These are phyloP conservation scores for Strobilomyces confusus DNA, from an alignment of 768 basidiomycete species.

Conservation along the genomic window DNA sequence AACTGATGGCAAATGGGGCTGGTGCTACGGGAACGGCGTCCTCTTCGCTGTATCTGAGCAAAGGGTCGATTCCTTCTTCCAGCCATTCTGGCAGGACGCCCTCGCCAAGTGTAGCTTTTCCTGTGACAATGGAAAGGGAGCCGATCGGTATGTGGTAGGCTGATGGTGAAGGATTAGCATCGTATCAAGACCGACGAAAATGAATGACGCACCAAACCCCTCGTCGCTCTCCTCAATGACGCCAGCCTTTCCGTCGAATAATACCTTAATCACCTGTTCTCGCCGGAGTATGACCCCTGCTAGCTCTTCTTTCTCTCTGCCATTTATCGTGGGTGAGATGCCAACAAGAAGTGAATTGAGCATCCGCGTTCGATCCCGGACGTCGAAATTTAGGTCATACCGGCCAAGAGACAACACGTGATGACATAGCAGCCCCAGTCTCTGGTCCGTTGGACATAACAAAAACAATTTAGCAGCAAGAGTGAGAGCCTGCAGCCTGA, in stretches of 20 bases:
- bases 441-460: constrained; percentile 51
- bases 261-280: constrained; percentile 76
- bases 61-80: constrained; percentile 77
- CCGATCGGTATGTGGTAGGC: constrained; percentile 52
- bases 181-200: not conserved
- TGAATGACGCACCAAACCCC: constrained; percentile 28
- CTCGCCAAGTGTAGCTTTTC: constrained; percentile 42
- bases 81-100: constrained; percentile 78
- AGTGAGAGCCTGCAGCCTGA: constrained; percentile 81
- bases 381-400: constrained; percentile 86
- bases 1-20: constrained; percentile 39
- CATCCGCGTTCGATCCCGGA: constrained; percentile 87
- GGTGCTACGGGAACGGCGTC: constrained; percentile 37
- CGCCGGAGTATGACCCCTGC: constrained; percentile 75
- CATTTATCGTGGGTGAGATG: constrained; percentile 36
- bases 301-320: constrained; percentile 41
- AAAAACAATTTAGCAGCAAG: constrained; percentile 84
- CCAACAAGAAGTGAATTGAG: constrained; percentile 66
- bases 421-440: constrained; percentile 50
- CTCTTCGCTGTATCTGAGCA: constrained; percentile 65
- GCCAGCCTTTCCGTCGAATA: constrained; percentile 72
- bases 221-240: constrained; percentile 38
- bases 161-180: constrained; percentile 15
- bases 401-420: constrained; percentile 83
- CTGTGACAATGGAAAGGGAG: constrained; percentile 59